Evolutionary conservation across 2,329 filamentous ascomycete species (phyloP).

Genomic region (Cladosporium cucumerinum): DNA sequence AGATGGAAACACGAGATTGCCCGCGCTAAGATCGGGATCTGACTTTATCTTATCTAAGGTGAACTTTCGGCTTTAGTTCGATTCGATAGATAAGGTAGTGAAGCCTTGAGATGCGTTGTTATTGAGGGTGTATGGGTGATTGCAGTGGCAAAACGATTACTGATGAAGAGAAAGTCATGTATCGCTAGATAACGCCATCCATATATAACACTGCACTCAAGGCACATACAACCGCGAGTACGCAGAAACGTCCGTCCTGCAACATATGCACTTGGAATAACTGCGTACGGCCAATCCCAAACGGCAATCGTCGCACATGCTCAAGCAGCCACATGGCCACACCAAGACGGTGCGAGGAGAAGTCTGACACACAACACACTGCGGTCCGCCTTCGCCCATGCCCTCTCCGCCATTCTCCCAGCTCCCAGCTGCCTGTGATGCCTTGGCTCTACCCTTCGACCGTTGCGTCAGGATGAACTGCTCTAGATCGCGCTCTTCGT

Average conservation of each 20-base stretch:
- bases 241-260: constrained; percentile 79
- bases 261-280: constrained; percentile 94
- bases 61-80: neutral
- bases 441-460: constrained; percentile 42
- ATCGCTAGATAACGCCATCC: neutral
- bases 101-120: neutral
- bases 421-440: constrained; percentile 30
- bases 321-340: constrained; percentile 94
- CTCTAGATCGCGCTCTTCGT: constrained; percentile 59
- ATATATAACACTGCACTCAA: constrained; percentile 31
- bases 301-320: constrained; percentile 90
- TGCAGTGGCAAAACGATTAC: neutral
- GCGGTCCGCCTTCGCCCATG: constrained; percentile 70
- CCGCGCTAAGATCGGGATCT: constrained; percentile 4
- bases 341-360: constrained; percentile 84
- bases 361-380: constrained; percentile 90
- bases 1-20: neutral
- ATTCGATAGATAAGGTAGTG: neutral
- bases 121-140: too few relatives aligned
- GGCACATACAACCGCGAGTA: constrained; percentile 93
- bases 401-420: constrained; percentile 72
- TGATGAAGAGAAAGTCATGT: neutral
- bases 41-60: neutral
- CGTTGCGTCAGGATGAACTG: constrained; percentile 56
- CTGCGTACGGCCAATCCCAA: constrained; percentile 95